Base-by-base conservation (phyloP, 257 asterid genomes). In the Osmanthus fragrans region DNA sequence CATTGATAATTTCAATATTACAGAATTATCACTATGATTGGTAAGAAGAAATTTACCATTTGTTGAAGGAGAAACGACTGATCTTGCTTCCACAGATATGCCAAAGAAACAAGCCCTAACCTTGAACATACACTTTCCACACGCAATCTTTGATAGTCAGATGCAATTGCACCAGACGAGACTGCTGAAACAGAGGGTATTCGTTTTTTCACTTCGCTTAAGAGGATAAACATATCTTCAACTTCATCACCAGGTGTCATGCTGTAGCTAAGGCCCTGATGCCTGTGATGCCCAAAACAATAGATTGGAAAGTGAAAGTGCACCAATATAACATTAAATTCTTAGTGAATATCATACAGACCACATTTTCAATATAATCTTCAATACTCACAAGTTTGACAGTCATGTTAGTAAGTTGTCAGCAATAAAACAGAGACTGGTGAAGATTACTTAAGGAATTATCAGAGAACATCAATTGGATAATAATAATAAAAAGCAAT, bases 161-260 rank as follows among this genome's bases (percentile, higher is more conserved):
- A 95, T 40, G 97, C 99, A 82, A 95, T 93, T 72, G 99, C 99
- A 77, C 99, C 99, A 72, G 97, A 92, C 64, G 93, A 91, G 70
- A 95, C 99, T 51, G 97, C 98, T 8, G 89, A 81, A 68, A 93
- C 85, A 77, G 96, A 88, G 40, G 98, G 97, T 78, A 95, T 89
- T 82, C 88, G 88, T 71, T 84, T 79, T 88, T 95, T 89, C 60
- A 95, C 97, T 89, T 95, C 98, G 76, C 86, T 87, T 82, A 95
- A 85, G 76, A 95, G 89, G 83, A 91, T 78, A 66, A 90, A 84
- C 99, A 95, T 88, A 85, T 95, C 99, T 89, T 95, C 99, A 79
- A 95, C 98, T 86, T 95, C 99, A 88, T 95, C 99, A 67, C 99
- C 98, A 79, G 96, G 93, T 70, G 99, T 95, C 86, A 85, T 76